phyloP scores from a whole-genome alignment of 495 filamentous ascomycete genomes.

The Lasiosphaeria miniovina region DNA sequence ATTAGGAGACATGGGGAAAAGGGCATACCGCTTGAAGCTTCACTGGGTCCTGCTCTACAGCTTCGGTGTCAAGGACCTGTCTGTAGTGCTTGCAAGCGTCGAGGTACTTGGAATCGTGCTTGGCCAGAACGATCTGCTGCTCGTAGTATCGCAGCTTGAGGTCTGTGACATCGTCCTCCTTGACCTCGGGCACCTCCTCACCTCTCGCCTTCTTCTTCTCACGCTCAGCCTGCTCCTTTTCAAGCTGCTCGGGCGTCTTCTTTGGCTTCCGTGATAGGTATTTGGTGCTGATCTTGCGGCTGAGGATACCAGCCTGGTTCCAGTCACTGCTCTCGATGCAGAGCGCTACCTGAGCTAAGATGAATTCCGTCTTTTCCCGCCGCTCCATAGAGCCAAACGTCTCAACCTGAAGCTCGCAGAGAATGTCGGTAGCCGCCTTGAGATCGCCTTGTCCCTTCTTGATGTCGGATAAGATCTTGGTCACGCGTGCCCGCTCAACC shows the following conservation, averaged over 20 bases:
- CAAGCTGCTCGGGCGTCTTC: conserved; percentile 80
- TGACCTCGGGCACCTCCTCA: conserved; percentile 72
- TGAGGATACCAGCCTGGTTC: conserved; percentile 91
- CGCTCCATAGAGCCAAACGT: conserved; percentile 98
- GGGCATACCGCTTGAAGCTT: conserved; percentile 78
- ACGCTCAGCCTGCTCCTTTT: conserved; percentile 81
- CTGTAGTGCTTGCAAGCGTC: conserved; percentile 97
- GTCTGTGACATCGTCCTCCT: conserved; percentile 90
- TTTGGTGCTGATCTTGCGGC: conserved; percentile 91
- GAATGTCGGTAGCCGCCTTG: conserved; percentile 81
- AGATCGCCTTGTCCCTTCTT: conserved; percentile 93
- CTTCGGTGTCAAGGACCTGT: conserved; percentile 91
- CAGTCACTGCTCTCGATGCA: conserved; percentile 96
- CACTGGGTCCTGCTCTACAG: conserved; percentile 81
- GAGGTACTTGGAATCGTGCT: conserved; percentile 95
- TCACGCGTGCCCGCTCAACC: conserved; percentile 94
- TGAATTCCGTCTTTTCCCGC: conserved; percentile 97
- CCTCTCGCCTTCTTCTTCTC: conserved; percentile 74
- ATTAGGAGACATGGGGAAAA: background rate
- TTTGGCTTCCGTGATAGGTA: conserved; percentile 87
- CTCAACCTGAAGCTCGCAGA: conserved; percentile 97
- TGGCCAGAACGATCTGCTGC: conserved; percentile 89
- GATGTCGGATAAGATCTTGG: conserved; percentile 91
- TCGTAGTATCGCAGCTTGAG: conserved; percentile 95
- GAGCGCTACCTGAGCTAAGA: conserved; percentile 87